Base-by-base conservation (phyloP, 805 yeast genomes). In the Barnettozyma californica region DNA sequence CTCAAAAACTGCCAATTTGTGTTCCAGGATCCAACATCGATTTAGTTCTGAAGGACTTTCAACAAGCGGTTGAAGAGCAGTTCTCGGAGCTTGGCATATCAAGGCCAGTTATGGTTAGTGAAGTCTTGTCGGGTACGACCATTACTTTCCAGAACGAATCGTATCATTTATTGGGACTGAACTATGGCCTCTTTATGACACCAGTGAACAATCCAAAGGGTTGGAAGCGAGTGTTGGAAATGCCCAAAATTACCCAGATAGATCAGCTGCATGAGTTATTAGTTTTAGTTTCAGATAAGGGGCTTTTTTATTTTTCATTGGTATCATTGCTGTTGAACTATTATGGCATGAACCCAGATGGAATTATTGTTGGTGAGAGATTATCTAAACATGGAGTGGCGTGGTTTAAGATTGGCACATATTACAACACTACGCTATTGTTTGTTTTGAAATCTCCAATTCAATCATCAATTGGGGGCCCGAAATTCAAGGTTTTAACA, bases 331-430 rank as follows among this genome's bases (percentile, higher is more conserved):
- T 84, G 43, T 68, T 77, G 20, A 82, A 87, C 14, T 83, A 80
- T 58, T 74, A 74, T 48, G 77, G 73, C 37, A 64, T 59, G 26
- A 58, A 60, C 16, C 54, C 61, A n/a, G 68, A 68, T 36, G 56
- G 66, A 1, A 60, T 62, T 4, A 54, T 75, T 19, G 68, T 76
- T n/a, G 77, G 84, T 14, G 73, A 77, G 27, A 63, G 72, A 25
- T 56, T 80, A 11, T 69, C 80, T 13, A 70, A 75, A 53, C 79
- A 80, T 63, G 66, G 80, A 61, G 80, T 81, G 0, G 65, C 76
- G 2, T 81, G 76, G 53, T 90, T 87, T 66, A 77, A 76, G 43
- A 68, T 85, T 51, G 96, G 94, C 0, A 76, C 73, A 27, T 88
- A 90, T 60, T 74, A 81, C 49, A 81, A 79, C 63, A 72, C 79